phyloP scores from a whole-genome alignment of 768 basidiomycete genomes.

The Agaricus subrufescens region DNA sequence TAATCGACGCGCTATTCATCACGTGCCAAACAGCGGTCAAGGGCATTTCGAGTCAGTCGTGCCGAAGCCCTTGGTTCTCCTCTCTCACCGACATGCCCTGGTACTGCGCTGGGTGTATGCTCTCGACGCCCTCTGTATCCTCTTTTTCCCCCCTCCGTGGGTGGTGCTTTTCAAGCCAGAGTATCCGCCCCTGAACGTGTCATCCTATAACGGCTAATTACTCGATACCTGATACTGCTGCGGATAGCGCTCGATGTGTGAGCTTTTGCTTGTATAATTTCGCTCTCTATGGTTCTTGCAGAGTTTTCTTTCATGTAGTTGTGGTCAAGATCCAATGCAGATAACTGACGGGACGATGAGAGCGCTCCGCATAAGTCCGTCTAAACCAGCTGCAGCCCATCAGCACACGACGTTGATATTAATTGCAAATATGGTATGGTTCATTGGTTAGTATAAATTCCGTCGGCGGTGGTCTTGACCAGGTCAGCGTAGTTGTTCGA shows the following conservation, averaged over 20 bases:
- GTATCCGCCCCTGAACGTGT: conserved; percentile 3
- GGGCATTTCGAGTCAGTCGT: background rate
- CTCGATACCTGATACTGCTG: background rate
- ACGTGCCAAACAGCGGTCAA: conserved; percentile 6
- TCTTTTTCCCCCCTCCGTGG: no score
- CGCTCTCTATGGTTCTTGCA: background rate
- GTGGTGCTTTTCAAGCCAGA: background rate
- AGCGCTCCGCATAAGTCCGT: background rate
- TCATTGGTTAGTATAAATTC: background rate
- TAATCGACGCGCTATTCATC: background rate
- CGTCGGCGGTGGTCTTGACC: no score
- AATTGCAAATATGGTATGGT: background rate
- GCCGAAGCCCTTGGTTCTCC: background rate
- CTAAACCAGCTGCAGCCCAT: background rate
- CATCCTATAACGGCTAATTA: conserved; percentile 2
- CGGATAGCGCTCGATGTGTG: background rate
- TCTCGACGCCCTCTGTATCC: background rate
- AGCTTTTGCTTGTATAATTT: background rate
- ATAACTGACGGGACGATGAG: no score
- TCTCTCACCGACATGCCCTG: background rate
- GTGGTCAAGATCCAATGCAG: background rate
- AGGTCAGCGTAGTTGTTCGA: no score
- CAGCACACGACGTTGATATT: background rate
- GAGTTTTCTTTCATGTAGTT: background rate
- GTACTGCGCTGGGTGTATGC: background rate